phyloP scores from a whole-genome alignment of 768 basidiomycete species.

The Xanthoconium stramineum region DNA sequence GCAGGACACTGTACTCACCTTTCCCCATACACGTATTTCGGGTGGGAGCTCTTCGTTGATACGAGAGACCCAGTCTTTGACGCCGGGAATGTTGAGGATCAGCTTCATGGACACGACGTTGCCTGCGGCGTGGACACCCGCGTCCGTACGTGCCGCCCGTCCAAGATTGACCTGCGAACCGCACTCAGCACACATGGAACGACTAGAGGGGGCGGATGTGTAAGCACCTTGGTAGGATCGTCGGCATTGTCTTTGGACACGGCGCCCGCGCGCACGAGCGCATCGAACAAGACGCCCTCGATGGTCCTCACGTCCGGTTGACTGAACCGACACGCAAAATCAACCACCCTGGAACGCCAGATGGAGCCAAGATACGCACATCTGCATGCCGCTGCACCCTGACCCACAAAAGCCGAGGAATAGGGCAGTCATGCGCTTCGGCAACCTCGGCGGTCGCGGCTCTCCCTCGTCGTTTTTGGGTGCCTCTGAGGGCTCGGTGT shows the following conservation, averaged over 20 bases:
- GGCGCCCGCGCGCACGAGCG: conserved; percentile 84
- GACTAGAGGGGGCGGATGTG: not conserved
- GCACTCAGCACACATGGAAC: not conserved
- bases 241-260: conserved; percentile 94
- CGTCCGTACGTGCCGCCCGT: conserved; percentile 92
- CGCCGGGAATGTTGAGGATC: conserved; percentile 72
- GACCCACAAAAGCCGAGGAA: conserved; percentile 91
- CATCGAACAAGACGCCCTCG: conserved; percentile 85
- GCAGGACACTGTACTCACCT: conserved; percentile 44
- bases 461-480: conserved; percentile 16
- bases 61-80: conserved; percentile 62
- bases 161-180: conserved; percentile 68
- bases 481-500: conserved; percentile 30
- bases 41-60: conserved; percentile 89
- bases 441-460: conserved; percentile 54
- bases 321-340: conserved; percentile 32
- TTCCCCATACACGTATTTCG: conserved; percentile 91
- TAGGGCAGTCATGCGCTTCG: conserved; percentile 82
- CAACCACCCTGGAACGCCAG: not conserved
- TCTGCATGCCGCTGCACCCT: conserved; percentile 93
- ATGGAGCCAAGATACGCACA: conserved; percentile 53
- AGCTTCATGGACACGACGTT: conserved; percentile 92
- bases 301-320: conserved; percentile 77
- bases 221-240: conserved; percentile 76
- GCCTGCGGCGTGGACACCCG: conserved; percentile 95